phyloP scores from a whole-genome alignment of 139 green algal species.

The Micractinium sp. region DNA sequence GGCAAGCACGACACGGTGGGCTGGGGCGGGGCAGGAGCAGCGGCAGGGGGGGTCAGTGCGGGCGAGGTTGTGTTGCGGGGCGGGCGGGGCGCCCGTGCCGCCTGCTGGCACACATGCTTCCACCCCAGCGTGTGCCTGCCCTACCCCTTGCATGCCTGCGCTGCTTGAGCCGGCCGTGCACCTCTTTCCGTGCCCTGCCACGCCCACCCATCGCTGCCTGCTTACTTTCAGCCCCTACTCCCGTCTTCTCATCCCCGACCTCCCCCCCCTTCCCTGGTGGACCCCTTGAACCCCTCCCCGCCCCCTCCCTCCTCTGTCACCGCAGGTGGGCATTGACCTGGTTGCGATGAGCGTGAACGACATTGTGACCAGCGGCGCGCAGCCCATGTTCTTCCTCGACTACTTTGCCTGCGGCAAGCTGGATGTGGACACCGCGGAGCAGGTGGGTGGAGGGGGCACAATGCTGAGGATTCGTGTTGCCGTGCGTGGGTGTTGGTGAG shows the following conservation, averaged over 20 bases:
- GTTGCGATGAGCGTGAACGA: conserved; percentile 98
- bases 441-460: conserved; percentile 36
- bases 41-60: too few species aligned
- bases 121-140: background rate
- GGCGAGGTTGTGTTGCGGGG: too few species aligned
- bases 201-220: too few species aligned
- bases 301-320: background rate
- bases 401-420: conserved; percentile 95
- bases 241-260: background rate
- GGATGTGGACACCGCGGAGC: conserved; percentile 94
- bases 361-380: conserved; percentile 93
- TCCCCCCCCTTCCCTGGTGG: background rate
- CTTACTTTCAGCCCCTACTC: background rate
- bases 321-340: conserved; percentile 89
- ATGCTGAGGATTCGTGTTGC: too few species aligned
- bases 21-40: background rate
- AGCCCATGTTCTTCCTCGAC: conserved; percentile 98
- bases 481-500: too few species aligned
- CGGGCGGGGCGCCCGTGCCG: too few species aligned
- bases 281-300: background rate
- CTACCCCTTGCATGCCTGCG: background rate
- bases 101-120: background rate
- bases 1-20: conserved; percentile 94
- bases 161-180: too few species aligned
- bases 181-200: too few species aligned